Evolutionary conservation across 2,329 filamentous ascomycete species (phyloP), one percentile per base, ranked within the genome.

Genomic region (Monilinia polystroma): DNA sequence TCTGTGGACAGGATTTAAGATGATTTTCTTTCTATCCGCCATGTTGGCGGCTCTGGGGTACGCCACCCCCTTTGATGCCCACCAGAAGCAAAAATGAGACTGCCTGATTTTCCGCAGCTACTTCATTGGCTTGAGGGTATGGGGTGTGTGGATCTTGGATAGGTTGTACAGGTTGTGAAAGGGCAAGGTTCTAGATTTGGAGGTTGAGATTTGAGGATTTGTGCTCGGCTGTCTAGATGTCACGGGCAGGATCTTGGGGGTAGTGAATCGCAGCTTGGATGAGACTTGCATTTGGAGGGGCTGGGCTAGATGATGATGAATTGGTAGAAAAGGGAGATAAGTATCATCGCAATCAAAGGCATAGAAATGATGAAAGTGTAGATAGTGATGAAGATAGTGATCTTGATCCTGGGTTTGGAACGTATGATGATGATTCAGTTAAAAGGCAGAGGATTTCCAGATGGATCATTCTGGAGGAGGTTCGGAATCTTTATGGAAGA

Each of bases 351-450:
- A 11, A 29, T 20, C 43, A 29, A 29, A 45, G 16, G 16, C 3
- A 43, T 35, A 23, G 45, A 18, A n/a, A 51, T 38, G 32, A 4
- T 7, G 29, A 52, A 2, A 62, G 8, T 47, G 41, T 41, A 23
- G 57, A 55, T 4, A 64, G 62, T 26, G 62, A 16, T 47, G 41
- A 53, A 18, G 57, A 55, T 2, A 64, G 62, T 26, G 62, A 64
- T 49, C n/a, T 64, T 14, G 62, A 57, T 47, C 26, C 52, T 20
- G 62, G 52, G 23, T 57, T 64, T 6, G 62, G 62, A 16, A 64
- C 52, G 2, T 57, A 57, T 14, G 52, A 64, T 23, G 41, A 56
- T 11, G 62, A 64, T 64, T 49, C 57, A 10, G 3, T 64, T 38
- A 29, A 14, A 20, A 52, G 20, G 20, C 16, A 41, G 32, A 49